Evolutionary conservation across 2,329 filamentous ascomycete genomes (phyloP), one percentile per base, ranked within the genome.

Genomic region (Daldinia sp.): DNA sequence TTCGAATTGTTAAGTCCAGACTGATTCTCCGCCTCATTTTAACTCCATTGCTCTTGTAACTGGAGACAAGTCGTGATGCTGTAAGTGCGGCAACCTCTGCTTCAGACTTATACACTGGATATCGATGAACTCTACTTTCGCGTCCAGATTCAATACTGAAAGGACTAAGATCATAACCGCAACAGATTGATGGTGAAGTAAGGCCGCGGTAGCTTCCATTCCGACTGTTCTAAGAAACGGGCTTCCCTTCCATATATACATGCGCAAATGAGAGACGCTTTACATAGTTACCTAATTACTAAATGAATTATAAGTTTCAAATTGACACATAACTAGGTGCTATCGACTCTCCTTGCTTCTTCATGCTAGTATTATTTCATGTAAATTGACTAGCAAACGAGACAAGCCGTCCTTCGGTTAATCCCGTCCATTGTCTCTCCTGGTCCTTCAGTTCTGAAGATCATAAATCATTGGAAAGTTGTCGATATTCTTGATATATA

Each of bases 401-500:
- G 5, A 51, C 20, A 23, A 2, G 20, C 20, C 20, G 20, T 23
- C 20, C 2, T 23, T 23, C 20, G 20, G 20, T 23, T 23, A 6
- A 26, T 26, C 46, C 7, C 18, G 46, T 30, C 26, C 1, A 20
- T 42, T 35, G 7, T 6, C 33, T 6, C 7, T 9, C 6, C 10
- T 35, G 2, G 10, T 10, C 33, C 7, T 9, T 35, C 33, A 9
- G 33, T 35, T 35, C 10, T 35, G 7, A 35, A 9, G 7, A 35
- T 35, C 33, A 35, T 6, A 50, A 15, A 30, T 10, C 46, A 10
- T 28, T 23, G 23, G 4, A 50, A 50, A 46, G 20, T 58, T 28
- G 18, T 28, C 3, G 26, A 20, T 15, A 55, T 33, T 15, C 13
- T 51, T 41, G 41, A 60, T 53, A 65, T 50, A 65, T 18, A 37